phyloP scores from a whole-genome alignment of 306 rosid species.

The Hylodesmum podocarpum region DNA sequence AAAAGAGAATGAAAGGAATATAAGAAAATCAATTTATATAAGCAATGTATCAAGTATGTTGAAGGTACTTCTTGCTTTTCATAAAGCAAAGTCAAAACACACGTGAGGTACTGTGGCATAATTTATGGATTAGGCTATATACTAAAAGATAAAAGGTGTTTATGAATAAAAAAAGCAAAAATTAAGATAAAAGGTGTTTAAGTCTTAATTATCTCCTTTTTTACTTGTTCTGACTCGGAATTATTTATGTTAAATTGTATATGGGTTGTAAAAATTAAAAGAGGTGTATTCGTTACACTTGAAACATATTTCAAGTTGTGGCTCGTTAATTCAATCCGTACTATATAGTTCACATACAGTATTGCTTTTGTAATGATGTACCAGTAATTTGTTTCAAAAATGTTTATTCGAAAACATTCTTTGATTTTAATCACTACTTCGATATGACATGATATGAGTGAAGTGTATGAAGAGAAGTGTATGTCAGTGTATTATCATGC shows the following conservation, averaged over 20 bases:
- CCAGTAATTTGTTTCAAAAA: not conserved
- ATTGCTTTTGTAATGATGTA: not conserved
- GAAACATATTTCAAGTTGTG: not conserved
- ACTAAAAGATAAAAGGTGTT: not conserved
- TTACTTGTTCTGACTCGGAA: not conserved
- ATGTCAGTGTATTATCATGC: too few relatives aligned
- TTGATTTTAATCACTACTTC: not conserved
- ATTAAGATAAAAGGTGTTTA: not conserved
- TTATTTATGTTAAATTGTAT: not conserved
- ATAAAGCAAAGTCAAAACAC: slow-evolving; percentile 7
- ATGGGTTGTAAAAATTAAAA: not conserved
- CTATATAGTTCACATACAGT: not conserved
- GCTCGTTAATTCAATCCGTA: not conserved
- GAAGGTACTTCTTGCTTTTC: not conserved
- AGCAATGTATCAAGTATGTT: not conserved
- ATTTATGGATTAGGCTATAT: not conserved
- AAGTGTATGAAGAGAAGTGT: too few relatives aligned
- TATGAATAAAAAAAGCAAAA: not conserved
- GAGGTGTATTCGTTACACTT: not conserved
- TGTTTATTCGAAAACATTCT: not conserved
- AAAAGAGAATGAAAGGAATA: not conserved
- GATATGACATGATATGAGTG: too few relatives aligned
- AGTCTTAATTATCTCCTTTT: not conserved
- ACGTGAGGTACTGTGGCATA: not conserved
- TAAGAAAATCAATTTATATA: not conserved